Evolutionary conservation across 2,329 filamentous ascomycete species (phyloP), one percentile per base, ranked within the genome.

Genomic region (Plectosphaerella plurivora): DNA sequence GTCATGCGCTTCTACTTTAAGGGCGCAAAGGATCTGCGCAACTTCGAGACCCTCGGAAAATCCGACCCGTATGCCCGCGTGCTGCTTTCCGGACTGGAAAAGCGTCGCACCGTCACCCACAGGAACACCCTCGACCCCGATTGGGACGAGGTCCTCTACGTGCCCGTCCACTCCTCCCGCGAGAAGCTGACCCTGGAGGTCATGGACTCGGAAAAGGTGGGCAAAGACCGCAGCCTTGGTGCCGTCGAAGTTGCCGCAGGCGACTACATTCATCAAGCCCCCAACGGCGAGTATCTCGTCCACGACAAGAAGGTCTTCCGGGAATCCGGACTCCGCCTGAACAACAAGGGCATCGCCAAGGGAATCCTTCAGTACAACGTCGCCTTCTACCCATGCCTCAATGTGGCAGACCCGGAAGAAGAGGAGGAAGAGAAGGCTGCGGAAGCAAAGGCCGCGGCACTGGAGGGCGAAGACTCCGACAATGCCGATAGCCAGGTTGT

Each of bases 1-100:
- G 91, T 99, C 20, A 90, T 97, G 84, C 87, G 94, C 57, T 78
- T 99, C 59, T 92, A 99, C 69, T 93, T 97, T 76, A 83, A 89
- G 73, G 86, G 83, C 63, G 94, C 91, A 28, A 82, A 79, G 48
- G 84, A 92, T 61, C 80, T 99, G 44, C 89, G 91, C 54, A 99
- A 99, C 68, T 81, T 97, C 50, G 94, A 99, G 71, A 90, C 91
- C 3, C 83, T 99, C 69, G 94, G 94, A 71, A 97, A 97, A 71
- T 97, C 94, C 1, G 95, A 99, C 68, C 91, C 94, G 0, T 99
- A 99, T 63, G 89, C 86, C 20, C 87, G 93, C 42, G 88, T 97
- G 1, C 71, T 97, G 50, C 79, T 97, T 8, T 96, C 92, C 47
- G 93, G 94, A 45, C 85, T 97, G 52, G 88, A 94, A 65, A 96